These are phyloP conservation scores for Xylaria sp. DNA, from an alignment of 2,329 filamentous ascomycete genomes.

Conservation along the genomic window DNA sequence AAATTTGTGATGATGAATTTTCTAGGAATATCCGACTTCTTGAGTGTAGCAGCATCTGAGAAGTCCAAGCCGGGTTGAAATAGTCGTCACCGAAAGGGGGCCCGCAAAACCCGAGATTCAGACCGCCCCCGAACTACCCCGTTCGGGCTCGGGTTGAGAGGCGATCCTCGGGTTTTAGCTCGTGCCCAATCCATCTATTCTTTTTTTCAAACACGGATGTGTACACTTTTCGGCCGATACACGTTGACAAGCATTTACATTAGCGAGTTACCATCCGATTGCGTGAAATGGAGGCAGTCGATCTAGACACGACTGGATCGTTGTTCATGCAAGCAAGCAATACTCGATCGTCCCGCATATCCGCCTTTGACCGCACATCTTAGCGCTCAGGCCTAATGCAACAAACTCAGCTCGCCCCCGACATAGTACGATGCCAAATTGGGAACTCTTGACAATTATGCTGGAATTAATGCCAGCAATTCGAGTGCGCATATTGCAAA, in stretches of 20 bases:
- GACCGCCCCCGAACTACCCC: slow-evolving; percentile 14
- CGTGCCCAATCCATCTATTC: neutral
- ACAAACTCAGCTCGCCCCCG: neutral
- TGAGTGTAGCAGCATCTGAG: neutral
- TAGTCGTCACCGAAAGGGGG: neutral
- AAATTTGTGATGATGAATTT: neutral
- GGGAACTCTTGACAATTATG: neutral
- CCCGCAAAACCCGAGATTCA: slow-evolving; percentile 10
- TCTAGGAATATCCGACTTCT: neutral
- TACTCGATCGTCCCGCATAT: slow-evolving; percentile 1
- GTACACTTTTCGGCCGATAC: slow-evolving; percentile 9
- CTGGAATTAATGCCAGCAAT: neutral
- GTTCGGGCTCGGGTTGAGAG: slow-evolving; percentile 26
- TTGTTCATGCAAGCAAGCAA: neutral
- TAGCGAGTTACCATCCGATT: neutral
- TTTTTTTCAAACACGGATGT: neutral
- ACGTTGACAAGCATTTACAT: neutral
- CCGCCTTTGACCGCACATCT: neutral
- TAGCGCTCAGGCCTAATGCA: neutral
- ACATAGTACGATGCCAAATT: neutral
- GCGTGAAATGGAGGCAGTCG: neutral
- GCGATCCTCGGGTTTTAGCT: slow-evolving; percentile 19
- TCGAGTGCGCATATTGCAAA: neutral
- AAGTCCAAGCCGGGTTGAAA: slow-evolving; percentile 7
- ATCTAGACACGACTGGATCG: slow-evolving; percentile 1